Percentiles rank a stretch among this genome's conserved stretches.
Evolutionary conservation across 2,329 filamentous ascomycete genomes (phyloP).

Genomic region (Pleurostoma richardsiae): DNA sequence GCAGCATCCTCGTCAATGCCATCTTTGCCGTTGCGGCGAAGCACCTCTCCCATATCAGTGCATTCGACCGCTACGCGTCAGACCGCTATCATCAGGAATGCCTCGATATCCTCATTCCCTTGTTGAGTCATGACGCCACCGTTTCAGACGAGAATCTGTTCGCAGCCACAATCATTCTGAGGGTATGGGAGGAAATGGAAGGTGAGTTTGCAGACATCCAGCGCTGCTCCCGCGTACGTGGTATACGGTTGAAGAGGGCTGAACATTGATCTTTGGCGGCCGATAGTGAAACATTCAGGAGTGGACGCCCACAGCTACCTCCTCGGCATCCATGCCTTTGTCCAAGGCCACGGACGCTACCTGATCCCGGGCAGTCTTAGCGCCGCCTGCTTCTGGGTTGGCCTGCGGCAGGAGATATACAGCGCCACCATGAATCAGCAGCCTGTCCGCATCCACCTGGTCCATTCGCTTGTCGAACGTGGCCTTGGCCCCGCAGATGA

Average conservation of each 20-base stretch:
- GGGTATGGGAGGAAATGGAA: slow-evolving; percentile 52
- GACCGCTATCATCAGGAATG: slow-evolving; percentile 50
- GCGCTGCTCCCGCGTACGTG: not conserved
- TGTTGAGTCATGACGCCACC: slow-evolving; percentile 33
- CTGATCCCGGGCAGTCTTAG: slow-evolving; percentile 35
- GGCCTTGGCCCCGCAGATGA: slow-evolving; percentile 42
- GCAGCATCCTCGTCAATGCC: slow-evolving; percentile 48
- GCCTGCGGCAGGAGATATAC: slow-evolving; percentile 55
- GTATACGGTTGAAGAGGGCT: too few relatives aligned
- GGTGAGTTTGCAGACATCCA: slow-evolving; percentile 11
- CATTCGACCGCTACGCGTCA: slow-evolving; percentile 42
- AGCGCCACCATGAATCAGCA: slow-evolving; percentile 44
- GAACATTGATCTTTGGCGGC: slow-evolving; percentile 10
- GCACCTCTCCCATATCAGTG: slow-evolving; percentile 43
- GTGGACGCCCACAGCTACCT: slow-evolving; percentile 41
- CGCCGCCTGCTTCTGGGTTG: slow-evolving; percentile 53
- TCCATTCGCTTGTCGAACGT: slow-evolving; percentile 45
- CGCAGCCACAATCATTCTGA: slow-evolving; percentile 50
- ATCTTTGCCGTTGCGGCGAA: slow-evolving; percentile 51
- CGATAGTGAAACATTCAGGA: slow-evolving; percentile 33
- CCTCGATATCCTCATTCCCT: slow-evolving; percentile 40
- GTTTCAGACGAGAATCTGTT: slow-evolving; percentile 45
- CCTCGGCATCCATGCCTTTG: slow-evolving; percentile 40
- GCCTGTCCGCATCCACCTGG: slow-evolving; percentile 42
- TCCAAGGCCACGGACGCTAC: slow-evolving; percentile 33